Evolutionary conservation across 306 rosid genomes (phyloP).

Genomic region (Malus sieversii): DNA sequence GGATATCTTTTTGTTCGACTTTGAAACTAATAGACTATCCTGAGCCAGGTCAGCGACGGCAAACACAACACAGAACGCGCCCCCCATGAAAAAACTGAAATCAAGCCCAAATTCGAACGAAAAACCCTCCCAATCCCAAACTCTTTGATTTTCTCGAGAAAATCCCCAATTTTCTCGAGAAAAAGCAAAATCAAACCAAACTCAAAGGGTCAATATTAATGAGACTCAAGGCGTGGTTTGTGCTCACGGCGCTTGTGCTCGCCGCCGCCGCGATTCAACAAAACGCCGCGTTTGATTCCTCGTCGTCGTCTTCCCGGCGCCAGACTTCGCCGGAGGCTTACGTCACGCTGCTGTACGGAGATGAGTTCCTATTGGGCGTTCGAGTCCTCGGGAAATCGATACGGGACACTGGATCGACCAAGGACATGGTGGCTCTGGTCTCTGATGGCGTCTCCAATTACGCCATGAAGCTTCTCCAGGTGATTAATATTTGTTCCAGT

Average conservation of each 20-base stretch:
- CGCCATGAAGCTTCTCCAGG: conserved; percentile 75
- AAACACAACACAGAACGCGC: too few relatives aligned
- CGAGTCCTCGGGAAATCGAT: conserved; percentile 93
- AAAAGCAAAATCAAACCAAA: neutral
- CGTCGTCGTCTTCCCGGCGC: conserved; percentile 22
- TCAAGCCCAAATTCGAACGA: neutral
- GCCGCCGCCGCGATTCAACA: conserved; percentile 28
- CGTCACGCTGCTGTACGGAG: conserved; percentile 88
- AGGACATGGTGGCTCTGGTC: conserved; percentile 89
- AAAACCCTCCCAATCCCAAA: conserved; percentile 4
- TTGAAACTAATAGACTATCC: neutral
- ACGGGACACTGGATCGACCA: conserved; percentile 67
- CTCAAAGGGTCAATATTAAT: conserved; percentile 10
- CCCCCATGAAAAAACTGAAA: neutral
- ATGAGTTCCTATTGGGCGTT: conserved; percentile 90
- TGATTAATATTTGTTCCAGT: neutral
- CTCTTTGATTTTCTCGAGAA: neutral
- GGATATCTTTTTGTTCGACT: neutral
- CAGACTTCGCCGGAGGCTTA: conserved; percentile 59
- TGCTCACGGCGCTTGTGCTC: conserved; percentile 13
- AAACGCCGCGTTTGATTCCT: conserved; percentile 12
- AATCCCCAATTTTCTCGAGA: neutral
- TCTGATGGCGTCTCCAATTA: conserved; percentile 89
- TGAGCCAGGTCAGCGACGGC: neutral
- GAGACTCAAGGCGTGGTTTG: conserved; percentile 25